phyloP scores from a whole-genome alignment of 2,329 filamentous ascomycete species.

The Alternaria angustiovoidea region DNA sequence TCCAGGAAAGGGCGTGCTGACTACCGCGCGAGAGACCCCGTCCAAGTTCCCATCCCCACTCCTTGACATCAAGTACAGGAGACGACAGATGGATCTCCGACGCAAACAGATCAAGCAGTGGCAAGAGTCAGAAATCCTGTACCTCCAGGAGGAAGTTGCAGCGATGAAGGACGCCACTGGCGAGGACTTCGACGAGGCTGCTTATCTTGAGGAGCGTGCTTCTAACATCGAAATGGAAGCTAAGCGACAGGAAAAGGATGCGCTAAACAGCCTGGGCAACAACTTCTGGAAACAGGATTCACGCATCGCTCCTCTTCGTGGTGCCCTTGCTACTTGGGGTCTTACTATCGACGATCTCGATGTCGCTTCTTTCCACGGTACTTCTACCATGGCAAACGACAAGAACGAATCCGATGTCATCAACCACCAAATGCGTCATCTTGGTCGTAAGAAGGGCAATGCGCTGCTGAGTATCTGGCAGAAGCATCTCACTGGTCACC shows the following conservation, averaged over 20 bases:
- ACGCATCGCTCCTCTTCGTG: conserved; percentile 91
- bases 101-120: conserved; percentile 94
- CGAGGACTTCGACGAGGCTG: conserved; percentile 76
- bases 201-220: conserved; percentile 85
- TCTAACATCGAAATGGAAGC: conserved; percentile 89
- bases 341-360: conserved; percentile 95
- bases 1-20: conserved; percentile 95
- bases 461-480: conserved; percentile 97
- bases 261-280: conserved; percentile 91
- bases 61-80: conserved; percentile 96
- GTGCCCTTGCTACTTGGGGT: conserved; percentile 96
- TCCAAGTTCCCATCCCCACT: conserved; percentile 95
- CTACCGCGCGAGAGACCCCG: conserved; percentile 87
- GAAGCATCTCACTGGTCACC: conserved; percentile 98
- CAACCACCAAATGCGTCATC: conserved; percentile 93
- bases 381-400: conserved; percentile 97
- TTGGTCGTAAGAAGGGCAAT: conserved; percentile 96
- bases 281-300: conserved; percentile 98
- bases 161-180: conserved; percentile 80
- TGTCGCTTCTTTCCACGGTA: conserved; percentile 98
- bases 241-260: conserved; percentile 88
- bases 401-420: conserved; percentile 99
- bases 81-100: conserved; percentile 91
- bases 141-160: conserved; percentile 88
- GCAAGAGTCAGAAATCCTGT: conserved; percentile 94